These are phyloP conservation scores for Adenanthera pavonina DNA, from an alignment of 306 rosid genomes.

Conservation along the genomic window DNA sequence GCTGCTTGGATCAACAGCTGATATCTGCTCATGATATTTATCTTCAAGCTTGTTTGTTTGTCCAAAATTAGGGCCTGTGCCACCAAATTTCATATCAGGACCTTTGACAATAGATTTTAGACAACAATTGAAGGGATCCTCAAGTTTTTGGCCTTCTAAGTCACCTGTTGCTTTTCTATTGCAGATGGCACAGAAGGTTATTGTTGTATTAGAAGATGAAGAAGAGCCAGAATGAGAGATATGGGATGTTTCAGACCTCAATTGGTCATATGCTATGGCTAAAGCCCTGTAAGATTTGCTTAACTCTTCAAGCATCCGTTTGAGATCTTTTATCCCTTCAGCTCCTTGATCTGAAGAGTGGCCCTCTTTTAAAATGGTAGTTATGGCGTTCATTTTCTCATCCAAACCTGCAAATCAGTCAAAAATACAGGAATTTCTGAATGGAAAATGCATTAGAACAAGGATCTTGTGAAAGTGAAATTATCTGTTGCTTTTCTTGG, in stretches of 20 bases:
- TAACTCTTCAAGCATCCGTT: constrained; percentile 46
- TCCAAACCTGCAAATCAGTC: constrained; percentile 45
- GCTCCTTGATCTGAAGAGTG: constrained; percentile 34
- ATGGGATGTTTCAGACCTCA: constrained; percentile 40
- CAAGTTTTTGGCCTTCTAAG: constrained; percentile 24
- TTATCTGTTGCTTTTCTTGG: background rate
- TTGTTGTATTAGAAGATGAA: constrained; percentile 36
- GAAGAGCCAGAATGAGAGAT: constrained; percentile 36
- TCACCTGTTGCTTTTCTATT: constrained; percentile 26
- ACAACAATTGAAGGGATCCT: constrained; percentile 9
- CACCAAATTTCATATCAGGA: constrained; percentile 24
- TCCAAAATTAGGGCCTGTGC: constrained; percentile 22
- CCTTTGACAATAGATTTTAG: constrained; percentile 7
- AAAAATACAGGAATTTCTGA: constrained; percentile 25
- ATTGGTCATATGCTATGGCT: constrained; percentile 45
- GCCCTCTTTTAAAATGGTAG: constrained; percentile 41
- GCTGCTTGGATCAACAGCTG: constrained; percentile 35
- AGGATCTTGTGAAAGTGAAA: constrained; percentile 8
- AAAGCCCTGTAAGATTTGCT: constrained; percentile 50
- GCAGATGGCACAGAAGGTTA: constrained; percentile 33
- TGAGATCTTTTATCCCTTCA: constrained; percentile 42
- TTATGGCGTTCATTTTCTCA: constrained; percentile 46
- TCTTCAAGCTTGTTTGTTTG: constrained; percentile 37
- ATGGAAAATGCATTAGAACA: constrained; percentile 32
- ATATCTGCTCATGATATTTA: constrained; percentile 27